These are phyloP conservation scores for Gaeumannomyces tritici DNA, from an alignment of 2,329 filamentous ascomycete genomes.

Conservation along the genomic window DNA sequence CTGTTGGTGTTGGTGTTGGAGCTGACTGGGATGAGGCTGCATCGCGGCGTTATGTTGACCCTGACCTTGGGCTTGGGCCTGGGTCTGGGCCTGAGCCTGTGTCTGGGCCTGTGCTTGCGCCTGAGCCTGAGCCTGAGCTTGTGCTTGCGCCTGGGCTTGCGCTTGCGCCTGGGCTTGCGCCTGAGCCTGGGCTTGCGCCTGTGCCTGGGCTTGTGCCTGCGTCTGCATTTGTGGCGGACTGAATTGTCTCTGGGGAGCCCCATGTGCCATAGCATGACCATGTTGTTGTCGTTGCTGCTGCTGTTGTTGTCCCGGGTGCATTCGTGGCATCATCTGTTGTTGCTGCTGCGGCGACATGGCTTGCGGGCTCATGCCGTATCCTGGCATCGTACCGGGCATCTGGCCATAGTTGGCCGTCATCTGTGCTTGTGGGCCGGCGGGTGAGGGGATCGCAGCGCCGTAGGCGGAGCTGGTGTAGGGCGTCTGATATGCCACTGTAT, in stretches of 20 bases:
- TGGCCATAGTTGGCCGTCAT: slow-evolving; percentile 41
- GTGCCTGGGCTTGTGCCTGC: slow-evolving; percentile 7
- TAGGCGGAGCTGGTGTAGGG: slow-evolving; percentile 50
- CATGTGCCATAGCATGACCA: slow-evolving; percentile 5
- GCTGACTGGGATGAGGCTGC: slow-evolving; percentile 27
- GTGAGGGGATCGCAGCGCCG: slow-evolving; percentile 38
- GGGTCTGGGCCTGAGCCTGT: slow-evolving; percentile 6
- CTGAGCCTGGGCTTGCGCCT: slow-evolving; percentile 2
- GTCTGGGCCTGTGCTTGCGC: slow-evolving; percentile 3
- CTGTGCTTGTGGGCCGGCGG: slow-evolving; percentile 38
- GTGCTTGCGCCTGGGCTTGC: slow-evolving; percentile 4
- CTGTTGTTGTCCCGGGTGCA: slow-evolving; percentile 16
- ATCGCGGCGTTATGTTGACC: background rate
- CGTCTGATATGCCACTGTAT: slow-evolving; percentile 46
- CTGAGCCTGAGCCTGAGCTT: slow-evolving; percentile 1
- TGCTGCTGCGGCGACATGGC: slow-evolving; percentile 37
- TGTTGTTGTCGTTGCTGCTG: slow-evolving; percentile 15
- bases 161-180: background rate
- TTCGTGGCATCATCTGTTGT: slow-evolving; percentile 15
- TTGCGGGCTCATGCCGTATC: slow-evolving; percentile 45
- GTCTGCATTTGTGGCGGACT: slow-evolving; percentile 15
- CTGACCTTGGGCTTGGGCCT: background rate
- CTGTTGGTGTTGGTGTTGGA: slow-evolving; percentile 16
- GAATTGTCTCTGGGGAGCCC: background rate
- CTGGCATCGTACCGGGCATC: slow-evolving; percentile 43